Percentiles rank a stretch among this genome's conserved stretches.
These are phyloP conservation scores for Parathielavia appendiculata DNA, from an alignment of 495 filamentous ascomycete genomes.

Conservation along the genomic window DNA sequence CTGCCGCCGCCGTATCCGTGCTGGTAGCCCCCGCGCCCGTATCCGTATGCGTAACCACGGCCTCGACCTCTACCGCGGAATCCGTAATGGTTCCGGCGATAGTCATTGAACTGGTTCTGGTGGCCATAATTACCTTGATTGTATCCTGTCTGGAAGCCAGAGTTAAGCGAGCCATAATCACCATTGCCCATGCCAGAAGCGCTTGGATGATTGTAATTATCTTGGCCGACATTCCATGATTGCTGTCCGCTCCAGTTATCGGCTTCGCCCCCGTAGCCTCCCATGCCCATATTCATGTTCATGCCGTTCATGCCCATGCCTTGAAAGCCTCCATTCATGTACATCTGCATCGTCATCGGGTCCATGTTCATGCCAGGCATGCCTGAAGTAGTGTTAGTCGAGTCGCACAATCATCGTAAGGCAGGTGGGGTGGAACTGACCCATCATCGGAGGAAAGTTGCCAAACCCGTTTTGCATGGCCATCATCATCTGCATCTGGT, in stretches of 20 bases:
- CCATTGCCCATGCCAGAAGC: slow-evolving; percentile 65
- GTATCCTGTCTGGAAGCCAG: slow-evolving; percentile 61
- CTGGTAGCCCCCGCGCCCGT: slow-evolving; percentile 45
- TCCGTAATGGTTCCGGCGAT: slow-evolving; percentile 46
- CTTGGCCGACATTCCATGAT: slow-evolving; percentile 71
- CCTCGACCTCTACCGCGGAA: slow-evolving; percentile 62
- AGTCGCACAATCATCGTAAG: not conserved
- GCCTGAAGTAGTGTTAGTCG: slow-evolving; percentile 41
- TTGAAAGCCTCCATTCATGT: slow-evolving; percentile 69
- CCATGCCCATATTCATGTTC: slow-evolving; percentile 85
- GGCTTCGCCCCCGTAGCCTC: slow-evolving; percentile 61
- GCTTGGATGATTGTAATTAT: slow-evolving; percentile 69
- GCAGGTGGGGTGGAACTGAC: slow-evolving; percentile 49
- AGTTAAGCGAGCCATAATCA: slow-evolving; percentile 76
- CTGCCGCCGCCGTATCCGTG: slow-evolving; percentile 24
- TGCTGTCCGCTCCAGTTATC: slow-evolving; percentile 62
- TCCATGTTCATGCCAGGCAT: slow-evolving; percentile 83
- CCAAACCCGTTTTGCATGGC: slow-evolving; percentile 64
- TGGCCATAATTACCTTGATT: slow-evolving; percentile 60
- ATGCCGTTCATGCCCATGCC: slow-evolving; percentile 91
- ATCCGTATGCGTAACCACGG: slow-evolving; percentile 51
- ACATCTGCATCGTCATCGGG: slow-evolving; percentile 89
- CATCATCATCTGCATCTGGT: slow-evolving; percentile 67
- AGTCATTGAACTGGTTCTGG: slow-evolving; percentile 58
- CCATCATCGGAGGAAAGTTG: slow-evolving; percentile 70